Evolutionary conservation across 768 basidiomycete species (phyloP).

Genomic region (Cystobasidium tubakii): DNA sequence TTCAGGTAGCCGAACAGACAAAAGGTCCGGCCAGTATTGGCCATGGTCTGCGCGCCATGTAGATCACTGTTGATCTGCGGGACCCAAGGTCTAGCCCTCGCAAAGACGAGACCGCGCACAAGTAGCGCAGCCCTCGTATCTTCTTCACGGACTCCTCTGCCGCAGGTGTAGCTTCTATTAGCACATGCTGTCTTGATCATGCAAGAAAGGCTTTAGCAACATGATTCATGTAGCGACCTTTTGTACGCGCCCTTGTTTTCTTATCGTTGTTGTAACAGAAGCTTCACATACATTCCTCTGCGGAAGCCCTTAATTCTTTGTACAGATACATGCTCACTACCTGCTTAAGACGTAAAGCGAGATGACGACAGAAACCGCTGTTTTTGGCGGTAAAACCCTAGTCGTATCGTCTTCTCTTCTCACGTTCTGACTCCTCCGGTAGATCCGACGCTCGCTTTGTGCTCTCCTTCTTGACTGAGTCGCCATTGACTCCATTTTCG

Average conservation of each 20-base stretch:
- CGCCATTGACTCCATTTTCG: conserved; percentile 37
- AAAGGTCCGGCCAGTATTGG: not conserved
- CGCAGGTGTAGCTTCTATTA: too few species aligned
- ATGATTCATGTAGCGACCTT: not conserved
- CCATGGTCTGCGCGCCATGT: not conserved
- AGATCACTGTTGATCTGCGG: too few species aligned
- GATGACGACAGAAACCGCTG: too few species aligned
- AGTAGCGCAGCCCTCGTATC: too few species aligned
- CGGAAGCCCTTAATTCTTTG: not conserved
- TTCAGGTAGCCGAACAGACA: not conserved
- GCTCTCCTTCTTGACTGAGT: conserved; percentile 19
- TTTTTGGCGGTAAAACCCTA: not conserved
- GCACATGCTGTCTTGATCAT: too few species aligned
- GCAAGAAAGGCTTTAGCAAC: too few species aligned
- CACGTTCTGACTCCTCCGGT: conserved; percentile 30
- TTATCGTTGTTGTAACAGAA: not conserved
- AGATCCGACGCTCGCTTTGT: conserved; percentile 16
- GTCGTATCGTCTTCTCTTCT: conserved; percentile 42
- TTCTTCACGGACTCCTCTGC: too few species aligned
- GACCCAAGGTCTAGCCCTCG: too few species aligned
- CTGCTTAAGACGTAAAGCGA: conserved; percentile 22
- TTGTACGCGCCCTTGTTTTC: not conserved
- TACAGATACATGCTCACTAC: not conserved
- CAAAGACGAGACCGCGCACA: too few species aligned
- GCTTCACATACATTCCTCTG: not conserved